phyloP scores from a whole-genome alignment of 1,284 basidiomycete species.

The Macrocybe sp. region DNA sequence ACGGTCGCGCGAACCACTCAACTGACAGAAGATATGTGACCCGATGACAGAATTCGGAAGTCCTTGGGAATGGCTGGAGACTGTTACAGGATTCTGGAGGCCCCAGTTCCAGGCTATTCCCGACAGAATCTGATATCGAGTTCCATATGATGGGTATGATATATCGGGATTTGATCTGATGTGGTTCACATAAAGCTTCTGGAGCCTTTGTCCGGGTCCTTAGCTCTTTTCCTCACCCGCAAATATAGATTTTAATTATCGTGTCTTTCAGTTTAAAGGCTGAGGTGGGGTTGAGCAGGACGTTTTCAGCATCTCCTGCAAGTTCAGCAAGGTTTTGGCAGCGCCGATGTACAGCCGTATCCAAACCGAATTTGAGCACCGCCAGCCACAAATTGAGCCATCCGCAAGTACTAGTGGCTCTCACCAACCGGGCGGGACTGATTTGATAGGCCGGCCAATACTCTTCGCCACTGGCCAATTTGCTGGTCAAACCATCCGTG shows the following conservation, averaged over 20 bases:
- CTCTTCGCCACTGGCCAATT: slow-evolving; percentile 54
- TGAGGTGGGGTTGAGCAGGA: slow-evolving; percentile 1
- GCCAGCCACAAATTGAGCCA: slow-evolving; percentile 7
- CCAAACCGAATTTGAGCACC: slow-evolving; percentile 7
- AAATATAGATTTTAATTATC: slow-evolving; percentile 5
- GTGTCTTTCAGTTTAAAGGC: slow-evolving; percentile 7
- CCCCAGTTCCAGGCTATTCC: neutral
- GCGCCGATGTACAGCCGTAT: slow-evolving; percentile 11
- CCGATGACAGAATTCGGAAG: no score
- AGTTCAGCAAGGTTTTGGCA: neutral
- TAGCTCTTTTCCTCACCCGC: slow-evolving; percentile 6
- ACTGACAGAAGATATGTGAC: no score
- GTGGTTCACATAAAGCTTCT: slow-evolving; percentile 2
- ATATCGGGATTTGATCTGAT: slow-evolving; percentile 12
- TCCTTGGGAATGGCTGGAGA: no score
- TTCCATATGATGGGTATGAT: neutral
- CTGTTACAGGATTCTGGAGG: no score
- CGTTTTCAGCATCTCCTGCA: slow-evolving; percentile 2
- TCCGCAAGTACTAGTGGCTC: slow-evolving; percentile 4
- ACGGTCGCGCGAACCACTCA: no score
- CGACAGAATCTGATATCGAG: slow-evolving; percentile 6
- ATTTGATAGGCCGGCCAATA: slow-evolving; percentile 39
- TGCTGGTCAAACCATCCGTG: slow-evolving; percentile 47
- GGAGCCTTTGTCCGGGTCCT: slow-evolving; percentile 16
- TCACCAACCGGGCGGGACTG: slow-evolving; percentile 20